Evolutionary conservation across 2,329 filamentous ascomycete species (phyloP).

Genomic region (Incumbomyces delicatus): DNA sequence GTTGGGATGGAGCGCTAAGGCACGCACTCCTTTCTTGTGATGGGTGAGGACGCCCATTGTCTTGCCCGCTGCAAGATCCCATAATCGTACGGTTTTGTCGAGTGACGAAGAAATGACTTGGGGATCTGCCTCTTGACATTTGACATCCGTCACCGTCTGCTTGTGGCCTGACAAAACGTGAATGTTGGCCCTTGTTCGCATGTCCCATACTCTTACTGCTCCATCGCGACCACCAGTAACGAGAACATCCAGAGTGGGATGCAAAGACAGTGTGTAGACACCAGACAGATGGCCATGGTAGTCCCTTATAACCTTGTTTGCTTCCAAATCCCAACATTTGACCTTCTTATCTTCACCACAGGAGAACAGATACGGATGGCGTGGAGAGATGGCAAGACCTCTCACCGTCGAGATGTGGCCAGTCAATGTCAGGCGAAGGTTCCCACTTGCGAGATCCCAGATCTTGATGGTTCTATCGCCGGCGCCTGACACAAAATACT

Average conservation of each 20-base stretch:
- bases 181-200: conserved; percentile 91
- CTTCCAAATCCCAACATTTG: conserved; percentile 98
- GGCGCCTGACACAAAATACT: conserved; percentile 94
- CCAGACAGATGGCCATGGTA: conserved; percentile 96
- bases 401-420: conserved; percentile 91
- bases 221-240: conserved; percentile 92
- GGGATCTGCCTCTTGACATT: conserved; percentile 91
- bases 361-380: conserved; percentile 94
- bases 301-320: conserved; percentile 97
- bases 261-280: conserved; percentile 86
- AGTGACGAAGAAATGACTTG: conserved; percentile 91
- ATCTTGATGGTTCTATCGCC: conserved; percentile 98
- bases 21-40: conserved; percentile 93
- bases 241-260: conserved; percentile 87
- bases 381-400: conserved; percentile 80
- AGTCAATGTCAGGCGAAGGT: conserved; percentile 74
- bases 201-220: conserved; percentile 94
- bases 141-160: conserved; percentile 75
- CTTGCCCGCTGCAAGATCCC: conserved; percentile 94
- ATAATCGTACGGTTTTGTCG: conserved; percentile 81
- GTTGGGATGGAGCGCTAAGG: conserved; percentile 71
- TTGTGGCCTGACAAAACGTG: conserved; percentile 89
- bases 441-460: conserved; percentile 87
- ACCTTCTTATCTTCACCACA: conserved; percentile 99
- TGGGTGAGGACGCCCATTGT: conserved; percentile 93